Percentiles rank a stretch among this genome's conserved stretches.
These are phyloP conservation scores for Phaeosphaeriaceae sp. DNA, from an alignment of 2,329 filamentous ascomycete genomes.

Conservation along the genomic window DNA sequence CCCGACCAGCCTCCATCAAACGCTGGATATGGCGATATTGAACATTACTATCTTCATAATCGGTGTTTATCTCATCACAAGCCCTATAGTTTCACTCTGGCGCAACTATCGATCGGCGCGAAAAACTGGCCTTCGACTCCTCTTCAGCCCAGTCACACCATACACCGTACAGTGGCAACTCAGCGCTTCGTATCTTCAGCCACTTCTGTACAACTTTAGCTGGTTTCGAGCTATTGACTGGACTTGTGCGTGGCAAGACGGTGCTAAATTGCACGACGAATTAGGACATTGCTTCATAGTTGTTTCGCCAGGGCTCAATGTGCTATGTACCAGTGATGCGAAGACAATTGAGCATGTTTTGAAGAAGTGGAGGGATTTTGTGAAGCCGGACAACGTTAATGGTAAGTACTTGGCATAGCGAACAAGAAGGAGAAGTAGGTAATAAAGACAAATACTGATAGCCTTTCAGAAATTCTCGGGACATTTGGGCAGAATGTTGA, in stretches of 20 bases:
- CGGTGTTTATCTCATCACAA: not conserved
- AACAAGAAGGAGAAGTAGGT: not conserved
- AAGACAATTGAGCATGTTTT: constrained; percentile 20
- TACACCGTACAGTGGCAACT: constrained; percentile 20
- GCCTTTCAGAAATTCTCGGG: constrained; percentile 13
- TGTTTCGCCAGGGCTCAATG: constrained; percentile 17
- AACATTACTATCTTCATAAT: too few species aligned
- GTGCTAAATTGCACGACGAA: constrained; percentile 11
- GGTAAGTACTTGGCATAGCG: constrained; percentile 7
- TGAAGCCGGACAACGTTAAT: constrained; percentile 30
- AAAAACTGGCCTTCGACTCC: constrained; percentile 15
- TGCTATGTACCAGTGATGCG: constrained; percentile 24
- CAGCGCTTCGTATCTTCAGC: not conserved
- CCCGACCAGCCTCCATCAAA: too few species aligned
- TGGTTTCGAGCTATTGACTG: constrained; percentile 23
- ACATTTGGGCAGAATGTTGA: constrained; percentile 28
- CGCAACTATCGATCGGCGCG: constrained; percentile 24
- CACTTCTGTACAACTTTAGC: constrained; percentile 5
- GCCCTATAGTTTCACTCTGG: constrained; percentile 7
- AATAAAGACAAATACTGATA: not conserved
- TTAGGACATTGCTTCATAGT: constrained; percentile 24
- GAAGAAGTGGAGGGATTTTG: constrained; percentile 25
- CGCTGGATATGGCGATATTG: too few species aligned
- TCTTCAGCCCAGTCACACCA: constrained; percentile 24
- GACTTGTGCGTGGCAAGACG: constrained; percentile 25